These are phyloP conservation scores for Corchorus olitorius DNA, from an alignment of 345 rosid genomes.

Conservation along the genomic window DNA sequence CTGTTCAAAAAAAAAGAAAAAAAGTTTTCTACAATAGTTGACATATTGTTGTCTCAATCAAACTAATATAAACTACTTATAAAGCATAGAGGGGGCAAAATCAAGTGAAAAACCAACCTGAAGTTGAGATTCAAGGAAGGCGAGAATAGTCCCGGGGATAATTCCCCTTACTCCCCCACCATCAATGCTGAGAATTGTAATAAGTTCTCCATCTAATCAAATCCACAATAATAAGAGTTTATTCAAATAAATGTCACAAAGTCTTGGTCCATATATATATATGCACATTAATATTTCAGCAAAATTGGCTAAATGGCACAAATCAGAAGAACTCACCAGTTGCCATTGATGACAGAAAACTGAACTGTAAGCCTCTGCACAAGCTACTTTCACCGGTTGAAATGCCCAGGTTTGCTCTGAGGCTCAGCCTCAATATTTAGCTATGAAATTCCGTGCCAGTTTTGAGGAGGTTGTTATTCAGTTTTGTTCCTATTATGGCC, in stretches of 20 bases:
- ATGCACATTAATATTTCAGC: background rate
- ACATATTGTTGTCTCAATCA: background rate
- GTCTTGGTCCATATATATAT: background rate
- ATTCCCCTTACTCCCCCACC: constrained; percentile 51
- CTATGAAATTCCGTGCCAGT: background rate
- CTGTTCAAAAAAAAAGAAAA: constrained; percentile 24
- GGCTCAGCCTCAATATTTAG: background rate
- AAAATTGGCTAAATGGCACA: background rate
- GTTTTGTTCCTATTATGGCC: background rate
- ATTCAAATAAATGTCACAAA: background rate
- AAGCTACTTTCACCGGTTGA: background rate
- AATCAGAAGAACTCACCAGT: constrained; percentile 9
- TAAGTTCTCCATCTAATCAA: constrained; percentile 31
- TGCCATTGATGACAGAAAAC: background rate
- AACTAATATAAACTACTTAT: background rate
- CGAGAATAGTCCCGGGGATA: constrained; percentile 37
- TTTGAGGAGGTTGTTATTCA: background rate
- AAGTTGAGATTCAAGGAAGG: constrained; percentile 36
- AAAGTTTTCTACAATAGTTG: background rate
- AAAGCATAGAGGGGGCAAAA: background rate
- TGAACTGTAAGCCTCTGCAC: background rate
- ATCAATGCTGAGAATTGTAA: constrained; percentile 49
- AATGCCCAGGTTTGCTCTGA: background rate
- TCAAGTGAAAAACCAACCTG: constrained; percentile 27
- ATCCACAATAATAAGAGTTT: background rate